Conservation (phyloP, 75 land plant species). For the Azolla pinnata region DNA sequence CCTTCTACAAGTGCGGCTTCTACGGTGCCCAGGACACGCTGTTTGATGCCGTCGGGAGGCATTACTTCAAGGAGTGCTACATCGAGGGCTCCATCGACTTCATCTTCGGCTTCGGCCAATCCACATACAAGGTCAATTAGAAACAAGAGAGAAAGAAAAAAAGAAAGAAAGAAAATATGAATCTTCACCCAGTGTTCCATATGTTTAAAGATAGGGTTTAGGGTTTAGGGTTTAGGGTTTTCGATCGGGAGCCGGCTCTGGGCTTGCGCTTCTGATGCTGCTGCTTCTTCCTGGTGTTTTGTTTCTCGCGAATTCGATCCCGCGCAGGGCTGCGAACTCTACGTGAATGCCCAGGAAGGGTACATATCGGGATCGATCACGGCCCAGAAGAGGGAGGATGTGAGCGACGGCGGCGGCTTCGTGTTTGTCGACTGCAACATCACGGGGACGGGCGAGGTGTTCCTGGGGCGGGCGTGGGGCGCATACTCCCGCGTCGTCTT, state of each 20-base stretch:
- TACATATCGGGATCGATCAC: constrained; percentile 47
- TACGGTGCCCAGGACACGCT: constrained; percentile 73
- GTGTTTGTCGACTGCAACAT: constrained; percentile 54
- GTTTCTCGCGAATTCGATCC: too few relatives aligned
- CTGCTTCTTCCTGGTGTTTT: too few relatives aligned
- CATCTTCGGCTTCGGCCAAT: constrained; percentile 78
- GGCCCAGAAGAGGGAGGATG: constrained; percentile 46
- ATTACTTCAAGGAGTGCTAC: constrained; percentile 75
- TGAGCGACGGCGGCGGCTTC: constrained; percentile 45
- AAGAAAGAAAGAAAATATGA: too few relatives aligned
- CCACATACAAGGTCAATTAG: constrained; percentile 53
- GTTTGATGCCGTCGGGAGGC: constrained; percentile 66
- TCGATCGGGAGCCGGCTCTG: too few relatives aligned
- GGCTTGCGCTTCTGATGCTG: too few relatives aligned
- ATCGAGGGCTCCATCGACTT: constrained; percentile 81
- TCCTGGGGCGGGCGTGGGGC: constrained; percentile 79
- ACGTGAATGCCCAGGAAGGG: constrained; percentile 38
- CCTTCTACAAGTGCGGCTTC: constrained; percentile 79
- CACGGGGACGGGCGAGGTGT: constrained; percentile 33
- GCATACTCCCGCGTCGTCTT: constrained; percentile 52
- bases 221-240: too few relatives aligned
- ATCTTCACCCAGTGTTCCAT: too few relatives aligned
- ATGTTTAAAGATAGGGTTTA: too few relatives aligned
- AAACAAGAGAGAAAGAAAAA: too few relatives aligned
- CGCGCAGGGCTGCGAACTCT: constrained; percentile 58